Conservation (phyloP, 371 early-diverging fungal genomes). For the Dipsacomyces acuminosporus region DNA sequence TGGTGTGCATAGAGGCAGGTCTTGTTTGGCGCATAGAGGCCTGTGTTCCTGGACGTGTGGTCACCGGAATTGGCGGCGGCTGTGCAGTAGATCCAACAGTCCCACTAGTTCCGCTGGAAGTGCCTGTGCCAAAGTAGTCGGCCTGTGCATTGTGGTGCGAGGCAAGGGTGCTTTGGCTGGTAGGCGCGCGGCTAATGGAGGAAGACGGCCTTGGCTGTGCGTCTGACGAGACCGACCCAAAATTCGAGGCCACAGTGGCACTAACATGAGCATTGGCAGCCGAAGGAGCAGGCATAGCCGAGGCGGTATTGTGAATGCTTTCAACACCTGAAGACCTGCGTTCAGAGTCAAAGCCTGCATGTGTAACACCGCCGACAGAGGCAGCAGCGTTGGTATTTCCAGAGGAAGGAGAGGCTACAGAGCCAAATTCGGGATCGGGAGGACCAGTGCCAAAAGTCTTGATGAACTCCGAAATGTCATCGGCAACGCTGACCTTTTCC, state of each 20-base stretch:
- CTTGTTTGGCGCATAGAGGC: conserved; percentile 18
- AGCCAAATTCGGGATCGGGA: conserved; percentile 18
- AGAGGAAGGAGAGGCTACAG: not conserved
- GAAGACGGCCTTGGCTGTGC: no score
- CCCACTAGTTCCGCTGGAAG: conserved; percentile 1
- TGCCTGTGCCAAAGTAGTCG: no score
- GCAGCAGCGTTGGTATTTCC: not conserved
- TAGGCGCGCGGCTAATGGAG: no score
- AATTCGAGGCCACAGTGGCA: not conserved
- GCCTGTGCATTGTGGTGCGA: no score
- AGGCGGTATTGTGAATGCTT: not conserved
- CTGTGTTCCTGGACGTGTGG: conserved; percentile 26
- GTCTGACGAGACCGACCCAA: no score
- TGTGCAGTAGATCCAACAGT: conserved; percentile 22
- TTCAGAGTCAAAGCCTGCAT: not conserved
- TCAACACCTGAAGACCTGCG: no score
- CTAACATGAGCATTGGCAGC: not conserved
- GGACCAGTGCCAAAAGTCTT: conserved; percentile 68
- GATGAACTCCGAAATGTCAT: conserved; percentile 69
- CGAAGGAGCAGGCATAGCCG: conserved; percentile 6
- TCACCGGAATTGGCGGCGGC: not conserved
- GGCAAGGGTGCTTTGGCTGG: no score
- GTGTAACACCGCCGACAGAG: not conserved
- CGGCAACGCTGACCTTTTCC: conserved; percentile 50
- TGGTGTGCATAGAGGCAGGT: conserved; percentile 33